A percentile compares a stretch with the other conserved stretches of the same genome.
Evolutionary conservation across 2,329 filamentous ascomycete genomes (phyloP).

Genomic region (Grosmannia penicillata): DNA sequence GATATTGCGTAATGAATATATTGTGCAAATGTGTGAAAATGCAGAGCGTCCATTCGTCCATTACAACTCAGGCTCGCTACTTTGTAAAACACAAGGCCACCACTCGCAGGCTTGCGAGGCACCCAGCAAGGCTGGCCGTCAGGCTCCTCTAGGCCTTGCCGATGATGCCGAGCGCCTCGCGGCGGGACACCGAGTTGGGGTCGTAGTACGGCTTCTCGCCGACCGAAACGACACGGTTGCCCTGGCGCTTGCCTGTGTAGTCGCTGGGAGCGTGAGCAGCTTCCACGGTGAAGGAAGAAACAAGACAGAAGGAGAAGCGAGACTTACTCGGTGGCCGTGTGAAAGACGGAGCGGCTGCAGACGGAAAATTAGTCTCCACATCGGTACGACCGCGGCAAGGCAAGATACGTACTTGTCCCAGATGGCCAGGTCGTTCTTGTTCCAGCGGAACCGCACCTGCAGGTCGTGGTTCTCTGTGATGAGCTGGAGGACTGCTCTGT

Average conservation of each 20-base stretch:
- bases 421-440: constrained; percentile 16
- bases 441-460: constrained; percentile 17
- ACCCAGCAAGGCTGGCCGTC: neutral
- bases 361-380: neutral
- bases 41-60: no score
- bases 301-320: no score
- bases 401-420: constrained; percentile 15
- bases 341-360: constrained; percentile 14
- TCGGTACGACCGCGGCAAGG: neutral
- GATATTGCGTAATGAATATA: no score
- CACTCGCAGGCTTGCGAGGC: neutral
- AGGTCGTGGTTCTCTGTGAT: constrained; percentile 17
- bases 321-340: constrained; percentile 17
- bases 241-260: constrained; percentile 15
- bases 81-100: neutral
- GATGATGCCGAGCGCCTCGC: constrained; percentile 15
- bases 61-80: no score
- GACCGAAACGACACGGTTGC: constrained; percentile 16
- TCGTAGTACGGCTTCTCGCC: constrained; percentile 17
- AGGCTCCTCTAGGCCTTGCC: constrained; percentile 2
- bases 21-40: no score
- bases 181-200: constrained; percentile 13
- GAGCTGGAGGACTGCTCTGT: constrained; percentile 12
- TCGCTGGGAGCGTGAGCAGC: constrained; percentile 9
- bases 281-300: no score